Conservation (phyloP, 495 filamentous ascomycete species). For the Neurospora sublineolata region DNA sequence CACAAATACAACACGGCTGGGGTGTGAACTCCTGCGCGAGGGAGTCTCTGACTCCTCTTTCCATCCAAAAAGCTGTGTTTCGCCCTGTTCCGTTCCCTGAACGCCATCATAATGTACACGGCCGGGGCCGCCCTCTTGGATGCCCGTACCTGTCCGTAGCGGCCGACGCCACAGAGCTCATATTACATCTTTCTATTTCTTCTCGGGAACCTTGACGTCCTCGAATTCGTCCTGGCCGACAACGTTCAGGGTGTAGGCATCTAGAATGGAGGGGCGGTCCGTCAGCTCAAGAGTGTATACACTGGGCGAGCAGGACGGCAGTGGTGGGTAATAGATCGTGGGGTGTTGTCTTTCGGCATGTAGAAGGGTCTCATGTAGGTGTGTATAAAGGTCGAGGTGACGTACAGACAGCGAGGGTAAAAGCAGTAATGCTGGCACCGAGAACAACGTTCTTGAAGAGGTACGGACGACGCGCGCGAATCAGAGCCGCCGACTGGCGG, state of each 20-base stretch:
- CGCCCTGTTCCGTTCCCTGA: background rate
- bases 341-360: background rate
- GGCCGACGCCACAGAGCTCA: background rate
- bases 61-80: background rate
- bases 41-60: background rate
- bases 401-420: constrained; percentile 70
- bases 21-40: background rate
- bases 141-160: background rate
- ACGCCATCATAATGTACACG: background rate
- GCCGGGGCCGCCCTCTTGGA: background rate
- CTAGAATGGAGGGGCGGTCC: constrained; percentile 33
- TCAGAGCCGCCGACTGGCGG: constrained; percentile 69
- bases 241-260: constrained; percentile 75
- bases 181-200: constrained; percentile 14
- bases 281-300: background rate
- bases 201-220: constrained; percentile 76
- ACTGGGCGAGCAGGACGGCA: background rate
- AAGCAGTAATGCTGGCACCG: constrained; percentile 54
- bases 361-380: background rate
- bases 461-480: constrained; percentile 83
- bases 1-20: background rate
- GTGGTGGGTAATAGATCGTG: background rate
- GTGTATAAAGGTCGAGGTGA: background rate
- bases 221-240: constrained; percentile 97
- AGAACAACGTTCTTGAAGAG: constrained; percentile 78